These are phyloP conservation scores for Plicaturopsis crispa DNA, from an alignment of 768 basidiomycete genomes.

Conservation along the genomic window DNA sequence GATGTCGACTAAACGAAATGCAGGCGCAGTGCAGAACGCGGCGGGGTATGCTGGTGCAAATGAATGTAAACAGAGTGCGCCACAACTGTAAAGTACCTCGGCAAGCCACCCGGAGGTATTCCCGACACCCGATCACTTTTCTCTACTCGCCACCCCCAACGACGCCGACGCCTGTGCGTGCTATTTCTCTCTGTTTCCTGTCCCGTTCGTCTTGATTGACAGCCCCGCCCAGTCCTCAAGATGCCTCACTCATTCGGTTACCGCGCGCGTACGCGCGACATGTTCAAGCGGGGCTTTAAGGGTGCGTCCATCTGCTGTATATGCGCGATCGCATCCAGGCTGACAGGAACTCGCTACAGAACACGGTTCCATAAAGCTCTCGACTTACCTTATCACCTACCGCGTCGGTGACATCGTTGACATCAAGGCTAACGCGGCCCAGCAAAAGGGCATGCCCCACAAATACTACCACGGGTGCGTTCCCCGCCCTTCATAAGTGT, in stretches of 20 bases:
- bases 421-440: conserved; percentile 98
- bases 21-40: conserved; percentile 15
- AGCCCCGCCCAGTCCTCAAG: conserved; percentile 45
- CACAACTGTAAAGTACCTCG: conserved; percentile 60
- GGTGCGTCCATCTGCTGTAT: conserved; percentile 40
- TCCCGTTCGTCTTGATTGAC: conserved; percentile 11
- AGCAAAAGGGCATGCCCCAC: conserved; percentile 99
- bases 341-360: conserved; percentile 51
- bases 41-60: conserved; percentile 21
- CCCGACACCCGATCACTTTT: conserved; percentile 29
- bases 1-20: conserved; percentile 29
- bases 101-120: conserved; percentile 63
- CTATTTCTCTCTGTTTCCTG: conserved; percentile 11
- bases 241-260: conserved; percentile 99
- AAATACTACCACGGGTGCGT: conserved; percentile 96
- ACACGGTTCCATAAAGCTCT: conserved; percentile 83
- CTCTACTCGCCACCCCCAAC: conserved; percentile 37
- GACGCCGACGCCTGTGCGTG: conserved; percentile 45
- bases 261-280: conserved; percentile 99
- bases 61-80: conserved; percentile 30
- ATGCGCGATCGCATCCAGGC: background rate
- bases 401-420: conserved; percentile 97
- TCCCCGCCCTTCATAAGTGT: too few relatives aligned
- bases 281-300: conserved; percentile 99
- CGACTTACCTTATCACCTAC: conserved; percentile 91